Base-by-base conservation (phyloP, 345 rosid genomes). In the Stellera chamaejasme region DNA sequence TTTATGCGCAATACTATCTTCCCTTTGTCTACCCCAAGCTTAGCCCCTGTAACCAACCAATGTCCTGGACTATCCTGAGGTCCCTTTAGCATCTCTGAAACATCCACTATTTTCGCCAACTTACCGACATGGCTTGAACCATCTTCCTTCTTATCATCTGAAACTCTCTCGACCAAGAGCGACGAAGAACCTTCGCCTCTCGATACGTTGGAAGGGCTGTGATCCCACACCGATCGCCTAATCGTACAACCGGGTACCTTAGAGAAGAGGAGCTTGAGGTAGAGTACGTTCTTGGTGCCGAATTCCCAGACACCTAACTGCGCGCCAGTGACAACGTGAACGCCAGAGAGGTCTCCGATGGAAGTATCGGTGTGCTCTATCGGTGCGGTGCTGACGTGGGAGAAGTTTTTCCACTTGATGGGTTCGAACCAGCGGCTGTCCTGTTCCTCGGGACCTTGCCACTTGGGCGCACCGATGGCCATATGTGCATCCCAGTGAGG, bases 381-480 rank as follows among this genome's bases (percentile, higher is more conserved):
- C 0, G 97, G 97, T 2, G 99, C 88, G 3, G 99, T 87, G 83
- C 97, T 93, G n/a, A 89, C 99, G 45, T 93, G 96, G 55, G 97
- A 93, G 82, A 93, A 93, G 84, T 81, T 89, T 66, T 89, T 93
- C 97, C 99, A 89, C 76, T 93, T 93, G 60, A 93, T 87, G 0
- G 99, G 87, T 74, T 89, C 97, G 10, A 93, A 93, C 97, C 97
- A 93, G 32, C 97, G 97, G 65, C 97, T 93, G 60, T 93, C 99
- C 73, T 89, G 97, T 79, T 87, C 97, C 67, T 93, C 97, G 13
- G 97, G 97, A 63, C 95, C 96, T 76, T 83, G 90, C 99, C 99
- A 93, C 70, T 81, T 89, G 23, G 97, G 97, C 47, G 99, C 96
- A 61, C 97, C 94, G 53, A 93, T 93, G 28, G 97, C 97, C 67